Evolutionary conservation across 495 filamentous ascomycete genomes (phyloP).

Genomic region (Aspergillus cristatus): DNA sequence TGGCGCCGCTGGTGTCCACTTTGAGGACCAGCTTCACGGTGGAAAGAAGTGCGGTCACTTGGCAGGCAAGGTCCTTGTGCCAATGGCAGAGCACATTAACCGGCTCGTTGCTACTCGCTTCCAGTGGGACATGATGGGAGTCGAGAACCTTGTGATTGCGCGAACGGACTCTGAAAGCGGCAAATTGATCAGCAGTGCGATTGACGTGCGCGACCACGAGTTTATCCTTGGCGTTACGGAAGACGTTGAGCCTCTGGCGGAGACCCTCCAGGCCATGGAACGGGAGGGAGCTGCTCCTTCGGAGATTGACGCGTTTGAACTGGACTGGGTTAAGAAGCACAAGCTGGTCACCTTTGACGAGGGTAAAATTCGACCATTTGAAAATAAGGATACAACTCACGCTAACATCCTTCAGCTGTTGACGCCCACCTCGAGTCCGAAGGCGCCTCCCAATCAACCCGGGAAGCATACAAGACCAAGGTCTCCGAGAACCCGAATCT

Average conservation of each 20-base stretch:
- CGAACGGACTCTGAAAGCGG: constrained; percentile 93
- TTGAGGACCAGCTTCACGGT: constrained; percentile 95
- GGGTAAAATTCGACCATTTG: constrained; percentile 22
- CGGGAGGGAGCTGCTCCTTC: constrained; percentile 59
- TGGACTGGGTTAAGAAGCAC: constrained; percentile 82
- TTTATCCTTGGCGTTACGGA: constrained; percentile 84
- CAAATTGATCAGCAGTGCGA: constrained; percentile 75
- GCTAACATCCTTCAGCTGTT: constrained; percentile 44
- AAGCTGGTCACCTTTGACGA: constrained; percentile 88
- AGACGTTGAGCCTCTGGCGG: constrained; percentile 65
- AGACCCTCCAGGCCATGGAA: constrained; percentile 88
- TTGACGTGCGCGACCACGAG: constrained; percentile 92
- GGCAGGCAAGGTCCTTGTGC: constrained; percentile 92
- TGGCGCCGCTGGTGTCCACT: constrained; percentile 91
- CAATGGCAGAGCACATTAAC: constrained; percentile 92
- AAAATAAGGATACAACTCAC: neutral
- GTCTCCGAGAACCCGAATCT: constrained; percentile 58
- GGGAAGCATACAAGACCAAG: constrained; percentile 54
- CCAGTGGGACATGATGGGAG: constrained; percentile 97
- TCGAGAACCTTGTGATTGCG: constrained; percentile 87
- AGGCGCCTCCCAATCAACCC: constrained; percentile 48
- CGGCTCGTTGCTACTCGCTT: constrained; percentile 83
- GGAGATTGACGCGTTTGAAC: constrained; percentile 79
- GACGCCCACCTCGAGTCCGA: constrained; percentile 59
- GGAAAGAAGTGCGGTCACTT: constrained; percentile 98